These are phyloP conservation scores for Nakazawaea siamensis DNA, from an alignment of 805 yeast species.

Conservation along the genomic window DNA sequence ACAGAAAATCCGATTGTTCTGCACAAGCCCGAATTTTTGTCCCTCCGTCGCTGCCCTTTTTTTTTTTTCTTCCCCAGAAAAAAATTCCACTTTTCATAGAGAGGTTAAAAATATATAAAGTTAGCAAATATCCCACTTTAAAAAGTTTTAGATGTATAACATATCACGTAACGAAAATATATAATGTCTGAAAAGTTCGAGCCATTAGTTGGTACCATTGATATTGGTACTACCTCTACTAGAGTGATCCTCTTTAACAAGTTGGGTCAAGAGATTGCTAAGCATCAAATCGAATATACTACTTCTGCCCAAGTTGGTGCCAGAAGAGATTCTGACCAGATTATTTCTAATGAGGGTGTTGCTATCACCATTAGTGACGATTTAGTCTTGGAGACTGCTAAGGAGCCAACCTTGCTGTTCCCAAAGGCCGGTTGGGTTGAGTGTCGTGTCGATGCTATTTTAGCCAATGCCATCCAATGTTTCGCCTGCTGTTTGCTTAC, in stretches of 20 bases:
- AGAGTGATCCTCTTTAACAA: slow-evolving; percentile 75
- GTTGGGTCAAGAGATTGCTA: slow-evolving; percentile 71
- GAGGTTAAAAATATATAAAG: too few species aligned
- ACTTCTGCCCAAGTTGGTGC: slow-evolving; percentile 52
- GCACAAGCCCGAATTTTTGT: too few species aligned
- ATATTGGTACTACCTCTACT: slow-evolving; percentile 89
- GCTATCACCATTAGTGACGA: slow-evolving; percentile 48
- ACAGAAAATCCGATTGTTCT: too few species aligned
- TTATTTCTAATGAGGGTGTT: slow-evolving; percentile 69
- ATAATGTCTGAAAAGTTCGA: slow-evolving; percentile 2
- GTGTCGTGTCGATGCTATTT: slow-evolving; percentile 78
- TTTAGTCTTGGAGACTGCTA: slow-evolving; percentile 52
- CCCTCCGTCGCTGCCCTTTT: too few species aligned
- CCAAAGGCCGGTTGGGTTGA: slow-evolving; percentile 93
- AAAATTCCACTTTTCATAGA: too few species aligned
- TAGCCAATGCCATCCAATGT: slow-evolving; percentile 77
- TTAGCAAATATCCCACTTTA: too few species aligned
- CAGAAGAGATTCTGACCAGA: slow-evolving; percentile 31
- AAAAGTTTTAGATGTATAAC: too few species aligned
- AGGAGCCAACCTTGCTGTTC: slow-evolving; percentile 61
- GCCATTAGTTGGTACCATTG: slow-evolving; percentile 64
- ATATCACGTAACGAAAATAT: too few species aligned
- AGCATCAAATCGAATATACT: slow-evolving; percentile 84
- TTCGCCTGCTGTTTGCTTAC: slow-evolving; percentile 55
- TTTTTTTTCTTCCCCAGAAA: too few species aligned